Percentiles rank a stretch among this genome's conserved stretches.
These are phyloP conservation scores for Cyclostephanos tholiformis DNA, from an alignment of 108 stramenopile species.

Conservation along the genomic window DNA sequence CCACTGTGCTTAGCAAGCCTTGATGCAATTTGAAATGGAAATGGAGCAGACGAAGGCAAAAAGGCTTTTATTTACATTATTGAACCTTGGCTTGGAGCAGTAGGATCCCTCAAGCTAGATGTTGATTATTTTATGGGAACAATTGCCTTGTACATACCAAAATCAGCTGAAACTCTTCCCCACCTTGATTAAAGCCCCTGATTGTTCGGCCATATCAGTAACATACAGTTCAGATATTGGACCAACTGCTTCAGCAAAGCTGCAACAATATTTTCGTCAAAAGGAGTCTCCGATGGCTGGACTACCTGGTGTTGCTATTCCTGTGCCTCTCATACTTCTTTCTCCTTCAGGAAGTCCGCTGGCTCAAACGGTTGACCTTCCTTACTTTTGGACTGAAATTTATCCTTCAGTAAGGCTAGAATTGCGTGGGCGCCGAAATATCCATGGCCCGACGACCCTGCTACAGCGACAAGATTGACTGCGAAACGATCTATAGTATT, in stretches of 20 bases:
- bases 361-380: conserved; percentile 61
- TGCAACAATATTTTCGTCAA: conserved; percentile 74
- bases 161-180: conserved; percentile 45
- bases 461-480: conserved; percentile 57
- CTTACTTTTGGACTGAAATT: conserved; percentile 65
- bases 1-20: conserved; percentile 49
- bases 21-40: conserved; percentile 33
- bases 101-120: conserved; percentile 58
- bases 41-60: conserved; percentile 27
- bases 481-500: conserved; percentile 47
- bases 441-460: conserved; percentile 75
- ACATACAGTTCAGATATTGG: conserved; percentile 40
- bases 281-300: conserved; percentile 47
- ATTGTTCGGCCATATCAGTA: conserved; percentile 56
- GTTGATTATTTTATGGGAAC: conserved; percentile 32
- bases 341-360: conserved; percentile 59
- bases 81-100: conserved; percentile 60
- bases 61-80: conserved; percentile 36
- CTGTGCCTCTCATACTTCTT: conserved; percentile 52
- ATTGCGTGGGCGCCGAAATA: conserved; percentile 66
- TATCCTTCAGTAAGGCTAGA: conserved; percentile 66
- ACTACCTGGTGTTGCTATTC: conserved; percentile 32
- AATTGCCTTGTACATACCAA: conserved; percentile 33
- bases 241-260: conserved; percentile 57
- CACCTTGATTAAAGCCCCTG: conserved; percentile 51